Evolutionary conservation across 106 monocot genomes (phyloP).

Genomic region (Vanilla planifolia): DNA sequence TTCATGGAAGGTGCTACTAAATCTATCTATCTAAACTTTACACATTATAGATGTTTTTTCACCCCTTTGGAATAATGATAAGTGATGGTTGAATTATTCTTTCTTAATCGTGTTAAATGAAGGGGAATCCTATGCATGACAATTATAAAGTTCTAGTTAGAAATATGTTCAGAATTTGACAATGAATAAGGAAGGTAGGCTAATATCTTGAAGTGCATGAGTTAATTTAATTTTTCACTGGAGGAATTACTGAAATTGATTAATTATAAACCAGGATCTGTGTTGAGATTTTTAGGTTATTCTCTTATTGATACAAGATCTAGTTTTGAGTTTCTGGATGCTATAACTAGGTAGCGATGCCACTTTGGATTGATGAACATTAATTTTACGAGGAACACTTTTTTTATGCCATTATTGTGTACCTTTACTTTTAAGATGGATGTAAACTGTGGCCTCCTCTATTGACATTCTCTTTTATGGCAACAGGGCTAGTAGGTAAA

Average conservation of each 20-base stretch:
- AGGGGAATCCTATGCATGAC: background rate
- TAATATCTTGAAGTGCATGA: background rate
- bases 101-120: background rate
- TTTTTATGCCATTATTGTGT: background rate
- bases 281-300: background rate
- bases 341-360: background rate
- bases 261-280: background rate
- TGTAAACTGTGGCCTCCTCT: background rate
- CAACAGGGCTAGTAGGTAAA: slow-evolving; percentile 56
- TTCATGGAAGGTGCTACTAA: background rate
- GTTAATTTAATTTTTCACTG: background rate
- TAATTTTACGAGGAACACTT: background rate
- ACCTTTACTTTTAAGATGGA: background rate
- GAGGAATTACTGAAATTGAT: background rate
- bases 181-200: too few species aligned
- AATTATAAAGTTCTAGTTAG: background rate
- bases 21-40: background rate
- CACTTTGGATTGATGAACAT: background rate
- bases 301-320: background rate
- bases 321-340: background rate
- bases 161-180: too few species aligned
- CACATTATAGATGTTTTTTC: background rate
- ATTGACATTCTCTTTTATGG: slow-evolving; percentile 3
- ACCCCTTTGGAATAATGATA: background rate
- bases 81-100: background rate